These are phyloP conservation scores for Blastobotrys petasosporus DNA, from an alignment of 1,139 yeast genomes.

Conservation along the genomic window DNA sequence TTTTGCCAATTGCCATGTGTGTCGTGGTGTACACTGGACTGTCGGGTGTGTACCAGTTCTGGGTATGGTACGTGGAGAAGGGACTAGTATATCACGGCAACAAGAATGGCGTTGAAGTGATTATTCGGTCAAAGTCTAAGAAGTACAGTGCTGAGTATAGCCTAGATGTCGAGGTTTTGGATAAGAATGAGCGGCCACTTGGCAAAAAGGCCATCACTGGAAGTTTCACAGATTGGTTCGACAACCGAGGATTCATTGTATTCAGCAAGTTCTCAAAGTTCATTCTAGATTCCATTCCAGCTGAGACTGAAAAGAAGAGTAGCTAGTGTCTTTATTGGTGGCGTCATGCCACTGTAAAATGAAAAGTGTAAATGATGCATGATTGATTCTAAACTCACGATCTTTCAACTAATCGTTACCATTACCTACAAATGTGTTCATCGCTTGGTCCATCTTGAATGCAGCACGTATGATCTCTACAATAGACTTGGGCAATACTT, in stretches of 20 bases:
- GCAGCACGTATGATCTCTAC: constrained; percentile 46
- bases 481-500: constrained; percentile 69
- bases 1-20: constrained; percentile 39
- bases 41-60: constrained; percentile 44
- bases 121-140: constrained; percentile 28
- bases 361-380: too few species aligned
- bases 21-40: constrained; percentile 47
- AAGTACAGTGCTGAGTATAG: constrained; percentile 45
- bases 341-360: neutral
- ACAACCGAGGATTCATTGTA: constrained; percentile 26
- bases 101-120: constrained; percentile 24
- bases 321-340: neutral
- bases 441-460: constrained; percentile 55
- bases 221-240: constrained; percentile 27
- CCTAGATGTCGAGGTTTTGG: constrained; percentile 31
- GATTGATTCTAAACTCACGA: neutral
- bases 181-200: constrained; percentile 24
- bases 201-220: constrained; percentile 9
- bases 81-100: constrained; percentile 60
- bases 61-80: constrained; percentile 47
- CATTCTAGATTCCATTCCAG: constrained; percentile 12
- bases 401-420: neutral
- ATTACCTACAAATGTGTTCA: constrained; percentile 14
- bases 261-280: constrained; percentile 21
- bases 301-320: constrained; percentile 8